These are phyloP conservation scores for Abrus precatorius DNA, from an alignment of 306 rosid genomes.

Conservation along the genomic window DNA sequence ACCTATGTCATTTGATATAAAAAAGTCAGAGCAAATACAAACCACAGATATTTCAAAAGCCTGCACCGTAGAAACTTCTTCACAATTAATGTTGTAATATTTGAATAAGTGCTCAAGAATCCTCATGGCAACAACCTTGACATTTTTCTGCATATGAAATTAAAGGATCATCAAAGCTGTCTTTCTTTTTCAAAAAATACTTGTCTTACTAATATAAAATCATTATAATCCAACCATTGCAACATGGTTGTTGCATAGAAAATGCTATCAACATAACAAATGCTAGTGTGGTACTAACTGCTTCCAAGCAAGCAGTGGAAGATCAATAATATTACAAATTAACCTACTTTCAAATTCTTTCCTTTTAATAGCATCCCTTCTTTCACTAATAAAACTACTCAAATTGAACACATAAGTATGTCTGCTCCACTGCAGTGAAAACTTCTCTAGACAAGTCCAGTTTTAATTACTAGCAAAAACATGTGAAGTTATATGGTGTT, in stretches of 20 bases:
- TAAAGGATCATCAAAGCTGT: constrained; percentile 30
- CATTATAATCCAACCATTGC: neutral
- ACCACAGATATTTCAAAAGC: constrained; percentile 83
- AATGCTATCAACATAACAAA: constrained; percentile 26
- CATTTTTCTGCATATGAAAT: constrained; percentile 61
- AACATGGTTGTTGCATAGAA: constrained; percentile 16
- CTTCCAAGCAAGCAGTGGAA: constrained; percentile 27
- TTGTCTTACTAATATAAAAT: neutral
- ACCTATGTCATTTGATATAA: neutral
- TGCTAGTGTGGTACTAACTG: neutral
- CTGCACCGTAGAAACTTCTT: constrained; percentile 61
- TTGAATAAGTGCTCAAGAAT: constrained; percentile 62
- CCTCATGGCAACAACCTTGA: constrained; percentile 51
- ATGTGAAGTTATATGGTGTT: neutral
- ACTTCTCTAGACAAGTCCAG: constrained; percentile 8
- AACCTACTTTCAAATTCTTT: constrained; percentile 30
- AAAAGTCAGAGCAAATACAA: constrained; percentile 42
- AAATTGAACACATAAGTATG: constrained; percentile 1
- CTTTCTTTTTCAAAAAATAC: neutral
- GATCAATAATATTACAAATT: neutral
- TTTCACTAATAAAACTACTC: neutral
- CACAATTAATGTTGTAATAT: constrained; percentile 55
- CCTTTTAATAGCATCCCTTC: neutral
- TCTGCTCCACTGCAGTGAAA: constrained; percentile 3
- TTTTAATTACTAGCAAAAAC: neutral